A percentile compares a stretch with the other conserved stretches of the same genome.
Evolutionary conservation across 2,329 filamentous ascomycete species (phyloP).

Genomic region (Colletotrichum cereale): DNA sequence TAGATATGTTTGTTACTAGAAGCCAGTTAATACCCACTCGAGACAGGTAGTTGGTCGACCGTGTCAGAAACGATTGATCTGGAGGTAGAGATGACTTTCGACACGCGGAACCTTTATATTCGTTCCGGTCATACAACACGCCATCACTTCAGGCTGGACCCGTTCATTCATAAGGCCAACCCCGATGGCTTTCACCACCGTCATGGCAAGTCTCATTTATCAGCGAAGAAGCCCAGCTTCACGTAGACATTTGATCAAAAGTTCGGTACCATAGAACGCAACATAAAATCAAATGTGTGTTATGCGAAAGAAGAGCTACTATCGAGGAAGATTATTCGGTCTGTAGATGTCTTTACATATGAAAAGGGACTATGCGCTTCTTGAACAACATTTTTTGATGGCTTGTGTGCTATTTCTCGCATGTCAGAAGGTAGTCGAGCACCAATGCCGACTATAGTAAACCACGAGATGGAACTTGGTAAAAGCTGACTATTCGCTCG

Average conservation of each 20-base stretch:
- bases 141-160: background rate
- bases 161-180: too few species aligned
- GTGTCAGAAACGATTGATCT: background rate
- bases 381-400: background rate
- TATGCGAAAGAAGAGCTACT: background rate
- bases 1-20: too few species aligned
- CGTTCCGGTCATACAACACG: background rate
- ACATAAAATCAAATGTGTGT: too few species aligned
- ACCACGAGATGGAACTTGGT: background rate
- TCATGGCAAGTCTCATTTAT: background rate
- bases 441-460: background rate
- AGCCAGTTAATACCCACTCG: background rate
- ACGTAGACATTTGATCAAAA: background rate
- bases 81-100: background rate
- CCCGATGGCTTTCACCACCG: background rate
- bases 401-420: too few species aligned
- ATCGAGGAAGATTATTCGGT: too few species aligned
- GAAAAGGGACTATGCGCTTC: too few species aligned
- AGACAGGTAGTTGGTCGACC: background rate
- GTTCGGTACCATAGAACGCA: too few species aligned
- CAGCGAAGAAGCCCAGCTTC: background rate
- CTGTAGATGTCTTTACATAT: too few species aligned
- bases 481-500: background rate
- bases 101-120: background rate
- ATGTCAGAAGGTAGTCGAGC: rapidly evolving